A percentile compares a stretch with the other conserved stretches of the same genome.
phyloP scores from a whole-genome alignment of 371 early-diverging fungal species.

The Sporodiniella umbellata region DNA sequence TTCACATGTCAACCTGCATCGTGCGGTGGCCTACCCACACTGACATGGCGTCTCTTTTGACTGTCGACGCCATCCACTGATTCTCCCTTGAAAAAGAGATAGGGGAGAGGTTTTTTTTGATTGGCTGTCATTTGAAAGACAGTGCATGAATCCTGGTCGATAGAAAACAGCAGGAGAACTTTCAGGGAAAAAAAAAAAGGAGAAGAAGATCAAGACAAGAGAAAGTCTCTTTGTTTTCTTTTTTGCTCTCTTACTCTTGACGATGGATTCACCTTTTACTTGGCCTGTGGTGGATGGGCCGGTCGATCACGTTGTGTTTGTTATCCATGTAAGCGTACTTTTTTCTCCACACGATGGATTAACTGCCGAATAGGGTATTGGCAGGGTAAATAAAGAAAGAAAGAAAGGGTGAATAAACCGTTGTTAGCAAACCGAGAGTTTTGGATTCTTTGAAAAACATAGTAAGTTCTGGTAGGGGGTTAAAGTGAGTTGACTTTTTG shows the following conservation, averaged over 20 bases:
- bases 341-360: background rate
- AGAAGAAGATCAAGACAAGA: background rate
- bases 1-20: too few species aligned
- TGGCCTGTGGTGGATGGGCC: conserved; percentile 14
- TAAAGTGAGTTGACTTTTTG: background rate
- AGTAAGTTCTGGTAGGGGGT: conserved; percentile 22
- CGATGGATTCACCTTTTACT: too few species aligned
- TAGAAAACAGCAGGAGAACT: background rate
- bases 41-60: too few species aligned
- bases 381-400: conserved; percentile 36
- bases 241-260: background rate
- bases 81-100: too few species aligned
- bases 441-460: conserved; percentile 55
- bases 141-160: background rate
- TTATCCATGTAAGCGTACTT: conserved; percentile 51
- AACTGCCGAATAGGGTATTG: conserved; percentile 50
- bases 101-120: too few species aligned
- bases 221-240: background rate
- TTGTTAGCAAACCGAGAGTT: conserved; percentile 52
- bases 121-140: too few species aligned
- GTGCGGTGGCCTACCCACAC: too few species aligned
- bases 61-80: too few species aligned
- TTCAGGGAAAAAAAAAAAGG: background rate
- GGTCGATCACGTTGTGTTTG: conserved; percentile 49
- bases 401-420: background rate